Evolutionary conservation across 106 monocot genomes (phyloP), one percentile per base, ranked within the genome.

Genomic region (Gastrodia elata): DNA sequence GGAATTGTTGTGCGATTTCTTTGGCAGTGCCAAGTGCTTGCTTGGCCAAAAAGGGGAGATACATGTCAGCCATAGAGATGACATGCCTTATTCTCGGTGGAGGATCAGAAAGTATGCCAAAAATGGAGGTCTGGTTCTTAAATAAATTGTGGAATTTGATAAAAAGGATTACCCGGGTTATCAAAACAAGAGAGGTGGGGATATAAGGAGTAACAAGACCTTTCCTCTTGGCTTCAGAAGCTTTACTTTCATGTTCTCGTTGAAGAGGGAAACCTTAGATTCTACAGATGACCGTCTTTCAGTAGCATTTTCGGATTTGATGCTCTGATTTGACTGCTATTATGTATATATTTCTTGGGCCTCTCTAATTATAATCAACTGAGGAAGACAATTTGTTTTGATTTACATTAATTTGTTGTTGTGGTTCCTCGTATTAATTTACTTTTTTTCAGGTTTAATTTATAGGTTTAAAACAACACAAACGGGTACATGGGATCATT

Each of bases 121-220:
- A 30, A 42, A 61, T 33, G 6, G 39, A 0, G 40, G 77, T 1
- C 22, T 77, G 27, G 2, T 32, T 39, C 37, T 77, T 38, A 77
- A 38, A 6, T 70, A 71, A 15, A 42, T 28, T 26, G 71, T 40
- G n/a, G 59, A 58, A 32, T 77, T 77, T 44, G 8, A 20, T 14
- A 77, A 71, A 30, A 25, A 26, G 0, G 57, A 77, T 37, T 77
- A 77, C 41, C 71, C 77, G 6, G 77, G 71, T 11, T 77, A 77
- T 26, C 77, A 71, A 36, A 77, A 77, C 71, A 77, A 71, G 36
- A 70, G 77, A 14, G 77, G 77, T 3, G 71, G 71, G 3, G 77
- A 20, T 0, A 77, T 77, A 34, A 77, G 41, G 30, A 59, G 70
- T 32, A 61, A 77, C 57, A 40, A 71, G 71, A 77, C 70, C 18